Evolutionary conservation across 2,329 filamentous ascomycete species (phyloP), one percentile per base, ranked within the genome.

Genomic region (Colletotrichum paranaense): DNA sequence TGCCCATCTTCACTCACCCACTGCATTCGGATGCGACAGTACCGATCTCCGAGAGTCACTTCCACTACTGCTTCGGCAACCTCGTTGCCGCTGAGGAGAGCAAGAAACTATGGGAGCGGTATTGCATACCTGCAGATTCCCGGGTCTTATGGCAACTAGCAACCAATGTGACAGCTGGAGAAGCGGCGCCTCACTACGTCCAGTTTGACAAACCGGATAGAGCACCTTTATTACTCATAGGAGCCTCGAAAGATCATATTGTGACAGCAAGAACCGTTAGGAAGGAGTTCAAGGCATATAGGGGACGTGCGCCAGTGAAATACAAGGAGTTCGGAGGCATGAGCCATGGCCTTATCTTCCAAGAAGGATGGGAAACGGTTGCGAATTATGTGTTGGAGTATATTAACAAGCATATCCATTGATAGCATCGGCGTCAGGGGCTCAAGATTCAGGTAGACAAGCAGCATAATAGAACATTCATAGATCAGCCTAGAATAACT

Each of bases 31-130:
- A 70, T 24, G 67, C 26, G 38, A 73, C 75, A 4, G 70, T 77
- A 1, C 66, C 73, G 1, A 76, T 78, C 9, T 69, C 73, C 11
- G 75, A 72, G 19, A 57, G 63, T 1, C 65, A 77, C n/a, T 78
- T 78, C 53, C 76, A 75, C 63, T 76, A 76, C 58, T 74, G 73
- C 16, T 78, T 78, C 53, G 75, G 69, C 26, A 78, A 78, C 22
- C 74, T 77, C 22, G 67, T 76, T 16, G 53, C 67, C 11, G 55
- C 57, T 11, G 62, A 63, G 1, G 75, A 76, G 49, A 76, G 73
- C 38, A 73, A 68, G n/a, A 57, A 55, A 9, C 55, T 75, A 2
- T 78, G 71, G 67, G 71, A 76, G 35, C 62, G 68, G 4, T 78
- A 78, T 49, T 69, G 76, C 16, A 66, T 78, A 4, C 77, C 76